Conservation (phyloP, 495 filamentous ascomycete species). For the Neurospora terricola region DNA sequence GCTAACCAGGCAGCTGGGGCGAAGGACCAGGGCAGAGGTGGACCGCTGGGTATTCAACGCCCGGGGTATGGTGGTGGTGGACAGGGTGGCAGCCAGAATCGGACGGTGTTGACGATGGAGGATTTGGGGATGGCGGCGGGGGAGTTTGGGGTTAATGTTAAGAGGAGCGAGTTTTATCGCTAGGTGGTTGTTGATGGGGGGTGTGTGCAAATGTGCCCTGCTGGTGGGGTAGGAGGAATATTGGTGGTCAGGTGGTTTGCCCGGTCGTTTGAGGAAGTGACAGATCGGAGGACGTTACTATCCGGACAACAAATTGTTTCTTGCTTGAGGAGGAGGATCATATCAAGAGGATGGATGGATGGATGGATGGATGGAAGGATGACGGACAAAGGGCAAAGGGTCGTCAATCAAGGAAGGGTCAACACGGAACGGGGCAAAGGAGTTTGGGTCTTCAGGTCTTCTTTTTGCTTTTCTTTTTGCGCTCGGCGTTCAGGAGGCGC, state of each 20-base stretch:
- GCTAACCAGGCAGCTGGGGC: slow-evolving; percentile 44
- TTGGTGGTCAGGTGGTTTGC: too few relatives aligned
- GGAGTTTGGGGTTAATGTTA: slow-evolving; percentile 95
- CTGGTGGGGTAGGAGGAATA: too few relatives aligned
- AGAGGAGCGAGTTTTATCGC: slow-evolving; percentile 94
- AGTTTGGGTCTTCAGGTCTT: neutral
- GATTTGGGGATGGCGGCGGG: slow-evolving; percentile 95
- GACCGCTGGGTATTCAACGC: slow-evolving; percentile 75
- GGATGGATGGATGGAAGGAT: neutral
- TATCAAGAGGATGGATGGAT: neutral
- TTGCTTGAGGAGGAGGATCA: neutral
- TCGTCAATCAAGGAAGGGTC: neutral
- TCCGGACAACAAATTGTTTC: neutral
- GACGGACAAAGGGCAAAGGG: neutral
- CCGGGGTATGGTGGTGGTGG: slow-evolving; percentile 91
- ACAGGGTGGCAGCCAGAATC: slow-evolving; percentile 77
- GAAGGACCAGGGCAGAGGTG: slow-evolving; percentile 47
- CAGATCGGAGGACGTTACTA: neutral
- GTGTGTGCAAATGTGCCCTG: too few relatives aligned
- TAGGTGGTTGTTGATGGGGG: too few relatives aligned
- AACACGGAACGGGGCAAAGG: neutral
- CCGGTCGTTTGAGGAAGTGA: too few relatives aligned
- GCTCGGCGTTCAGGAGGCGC: neutral
- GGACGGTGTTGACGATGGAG: slow-evolving; percentile 97
- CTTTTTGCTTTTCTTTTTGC: neutral